These are phyloP conservation scores for Petunia secreta DNA, from an alignment of 257 asterid genomes.

Conservation along the genomic window DNA sequence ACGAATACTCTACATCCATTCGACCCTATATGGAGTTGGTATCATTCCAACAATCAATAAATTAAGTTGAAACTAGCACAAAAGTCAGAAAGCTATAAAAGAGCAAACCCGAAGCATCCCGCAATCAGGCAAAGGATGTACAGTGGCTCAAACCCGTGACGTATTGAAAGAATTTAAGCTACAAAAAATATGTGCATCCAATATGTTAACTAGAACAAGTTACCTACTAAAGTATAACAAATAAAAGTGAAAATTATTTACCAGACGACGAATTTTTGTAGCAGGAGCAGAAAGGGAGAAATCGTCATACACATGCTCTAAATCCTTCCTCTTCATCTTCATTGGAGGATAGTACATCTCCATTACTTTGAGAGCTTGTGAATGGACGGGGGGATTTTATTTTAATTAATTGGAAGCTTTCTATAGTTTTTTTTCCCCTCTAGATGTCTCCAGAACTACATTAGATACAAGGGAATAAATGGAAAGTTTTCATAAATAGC, in stretches of 20 bases:
- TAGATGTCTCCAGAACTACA: too few relatives aligned
- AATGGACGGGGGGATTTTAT: too few relatives aligned
- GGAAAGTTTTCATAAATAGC: too few relatives aligned
- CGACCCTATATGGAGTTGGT: not conserved
- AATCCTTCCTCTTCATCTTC: conserved; percentile 78
- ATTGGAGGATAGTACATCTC: conserved; percentile 38
- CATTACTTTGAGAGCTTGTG: conserved; percentile 27
- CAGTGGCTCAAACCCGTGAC: too few relatives aligned
- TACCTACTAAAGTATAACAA: not conserved
- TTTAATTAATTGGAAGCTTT: too few relatives aligned
- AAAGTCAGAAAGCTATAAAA: not conserved
- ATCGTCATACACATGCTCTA: conserved; percentile 54
- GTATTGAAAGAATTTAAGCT: too few relatives aligned
- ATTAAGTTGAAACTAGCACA: not conserved
- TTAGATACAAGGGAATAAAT: too few relatives aligned
- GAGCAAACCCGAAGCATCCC: not conserved
- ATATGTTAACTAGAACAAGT: too few relatives aligned
- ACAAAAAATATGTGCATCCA: too few relatives aligned
- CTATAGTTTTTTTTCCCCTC: too few relatives aligned
- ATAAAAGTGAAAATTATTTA: conserved; percentile 27
- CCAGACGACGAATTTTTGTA: conserved; percentile 84
- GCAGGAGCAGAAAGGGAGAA: conserved; percentile 78
- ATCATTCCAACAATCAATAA: not conserved
- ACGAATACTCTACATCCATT: not conserved
- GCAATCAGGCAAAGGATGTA: too few relatives aligned